Conservation (phyloP, 2,329 filamentous ascomycete genomes). For the Ustilaginoidea virens region DNA sequence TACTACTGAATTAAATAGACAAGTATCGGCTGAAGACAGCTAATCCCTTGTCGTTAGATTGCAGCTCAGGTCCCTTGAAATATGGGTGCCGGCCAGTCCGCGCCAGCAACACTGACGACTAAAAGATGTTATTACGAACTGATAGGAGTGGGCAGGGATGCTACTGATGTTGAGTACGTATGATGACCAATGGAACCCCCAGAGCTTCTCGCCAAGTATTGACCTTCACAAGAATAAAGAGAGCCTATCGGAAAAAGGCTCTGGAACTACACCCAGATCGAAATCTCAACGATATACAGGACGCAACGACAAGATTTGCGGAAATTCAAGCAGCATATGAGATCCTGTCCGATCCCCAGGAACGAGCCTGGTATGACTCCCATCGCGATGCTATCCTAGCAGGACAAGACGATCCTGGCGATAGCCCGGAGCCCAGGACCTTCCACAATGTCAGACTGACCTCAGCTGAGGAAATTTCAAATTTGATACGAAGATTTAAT, state of each 20-base stretch:
- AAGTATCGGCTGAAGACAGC: too few relatives aligned
- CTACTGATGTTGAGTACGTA: conserved; percentile 67
- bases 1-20: too few relatives aligned
- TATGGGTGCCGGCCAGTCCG: conserved; percentile 44
- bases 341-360: conserved; percentile 88
- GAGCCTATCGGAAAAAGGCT: conserved; percentile 79
- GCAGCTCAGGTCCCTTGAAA: too few relatives aligned
- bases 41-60: too few relatives aligned
- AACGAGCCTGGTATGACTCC: conserved; percentile 94
- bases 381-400: conserved; percentile 75
- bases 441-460: conserved; percentile 59
- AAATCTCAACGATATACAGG: conserved; percentile 74
- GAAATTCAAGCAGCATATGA: conserved; percentile 90
- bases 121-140: conserved; percentile 82
- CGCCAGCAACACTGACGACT: conserved; percentile 12
- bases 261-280: conserved; percentile 90
- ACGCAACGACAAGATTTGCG: conserved; percentile 72
- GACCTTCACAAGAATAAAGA: conserved; percentile 56
- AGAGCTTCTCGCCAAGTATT: too few relatives aligned
- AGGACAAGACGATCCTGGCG: conserved; percentile 36
- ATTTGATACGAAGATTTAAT: conserved; percentile 68
- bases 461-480: conserved; percentile 63
- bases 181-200: neutral
- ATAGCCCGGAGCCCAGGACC: conserved; percentile 38
- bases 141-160: conserved; percentile 54